Conservation (phyloP, 164 flowering plant species). For the Kalanchoe fedtschenkoi region DNA sequence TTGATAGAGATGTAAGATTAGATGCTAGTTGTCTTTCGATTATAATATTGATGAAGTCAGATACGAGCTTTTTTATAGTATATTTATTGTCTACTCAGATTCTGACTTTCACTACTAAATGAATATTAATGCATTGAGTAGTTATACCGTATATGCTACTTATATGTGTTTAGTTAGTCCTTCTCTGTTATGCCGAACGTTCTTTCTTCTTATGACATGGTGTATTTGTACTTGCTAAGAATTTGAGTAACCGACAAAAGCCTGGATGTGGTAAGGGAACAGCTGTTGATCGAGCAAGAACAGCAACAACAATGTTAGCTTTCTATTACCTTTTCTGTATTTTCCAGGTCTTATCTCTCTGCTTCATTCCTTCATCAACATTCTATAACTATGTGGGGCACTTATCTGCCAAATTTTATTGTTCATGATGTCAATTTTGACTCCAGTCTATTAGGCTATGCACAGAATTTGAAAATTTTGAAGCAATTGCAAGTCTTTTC, state of each 20-base stretch:
- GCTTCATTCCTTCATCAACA: neutral
- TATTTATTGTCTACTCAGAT: neutral
- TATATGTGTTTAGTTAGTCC: no score
- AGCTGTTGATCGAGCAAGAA: conserved; percentile 77
- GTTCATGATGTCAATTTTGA: no score
- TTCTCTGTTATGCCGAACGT: neutral
- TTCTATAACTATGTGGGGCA: neutral
- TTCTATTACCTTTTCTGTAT: neutral
- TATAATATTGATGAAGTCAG: no score
- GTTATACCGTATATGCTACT: neutral
- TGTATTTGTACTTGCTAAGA: conserved; percentile 30
- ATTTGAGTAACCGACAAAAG: conserved; percentile 67
- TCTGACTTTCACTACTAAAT: neutral
- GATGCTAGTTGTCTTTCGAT: no score
- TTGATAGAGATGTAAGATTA: no score
- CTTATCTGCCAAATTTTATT: neutral
- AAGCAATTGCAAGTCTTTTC: neutral
- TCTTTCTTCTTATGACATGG: conserved; percentile 2
- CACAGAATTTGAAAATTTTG: neutral
- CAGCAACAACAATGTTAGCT: conserved; percentile 61
- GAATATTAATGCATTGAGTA: neutral
- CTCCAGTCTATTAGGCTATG: no score
- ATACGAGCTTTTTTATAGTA: neutral
- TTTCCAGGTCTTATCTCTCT: neutral
- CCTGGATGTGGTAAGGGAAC: conserved; percentile 91